Conservation (phyloP, 2,329 filamentous ascomycete genomes). For the Neofusicoccum parvum region DNA sequence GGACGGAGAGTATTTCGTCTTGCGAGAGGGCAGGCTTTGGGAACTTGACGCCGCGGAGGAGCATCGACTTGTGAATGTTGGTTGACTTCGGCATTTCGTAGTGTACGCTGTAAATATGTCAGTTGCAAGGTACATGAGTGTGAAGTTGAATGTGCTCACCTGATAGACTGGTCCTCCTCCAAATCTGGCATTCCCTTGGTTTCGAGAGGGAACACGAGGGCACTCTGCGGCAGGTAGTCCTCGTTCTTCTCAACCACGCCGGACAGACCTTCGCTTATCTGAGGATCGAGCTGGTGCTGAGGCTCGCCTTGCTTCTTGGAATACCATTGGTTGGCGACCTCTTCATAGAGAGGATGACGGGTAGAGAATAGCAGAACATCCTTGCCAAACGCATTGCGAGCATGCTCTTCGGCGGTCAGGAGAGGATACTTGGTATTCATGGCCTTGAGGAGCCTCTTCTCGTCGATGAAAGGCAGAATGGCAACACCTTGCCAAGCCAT, state of each 20-base stretch:
- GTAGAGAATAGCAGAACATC: slow-evolving; percentile 86
- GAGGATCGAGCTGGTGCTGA: slow-evolving; percentile 73
- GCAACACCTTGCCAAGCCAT: slow-evolving; percentile 98
- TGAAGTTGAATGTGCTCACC: slow-evolving; percentile 55
- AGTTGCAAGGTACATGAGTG: neutral
- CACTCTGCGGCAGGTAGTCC: slow-evolving; percentile 80
- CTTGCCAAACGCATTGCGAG: slow-evolving; percentile 76
- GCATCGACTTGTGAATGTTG: slow-evolving; percentile 87
- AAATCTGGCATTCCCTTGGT: slow-evolving; percentile 72
- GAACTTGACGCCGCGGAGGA: slow-evolving; percentile 80
- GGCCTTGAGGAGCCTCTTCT: slow-evolving; percentile 77
- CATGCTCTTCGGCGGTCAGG: slow-evolving; percentile 73
- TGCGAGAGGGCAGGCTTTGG: slow-evolving; percentile 71
- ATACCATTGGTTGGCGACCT: slow-evolving; percentile 83
- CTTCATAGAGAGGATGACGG: slow-evolving; percentile 80
- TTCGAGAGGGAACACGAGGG: slow-evolving; percentile 76
- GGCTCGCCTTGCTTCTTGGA: slow-evolving; percentile 76
- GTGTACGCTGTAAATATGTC: slow-evolving; percentile 64
- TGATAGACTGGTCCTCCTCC: slow-evolving; percentile 84
- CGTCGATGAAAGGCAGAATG: slow-evolving; percentile 93
- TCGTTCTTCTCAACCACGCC: slow-evolving; percentile 82
- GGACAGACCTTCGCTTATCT: slow-evolving; percentile 73
- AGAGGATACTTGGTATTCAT: slow-evolving; percentile 82
- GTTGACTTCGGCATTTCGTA: slow-evolving; percentile 78
- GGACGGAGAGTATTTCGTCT: slow-evolving; percentile 73